phyloP scores from a whole-genome alignment of 768 basidiomycete genomes.

The Collybia mongolica region DNA sequence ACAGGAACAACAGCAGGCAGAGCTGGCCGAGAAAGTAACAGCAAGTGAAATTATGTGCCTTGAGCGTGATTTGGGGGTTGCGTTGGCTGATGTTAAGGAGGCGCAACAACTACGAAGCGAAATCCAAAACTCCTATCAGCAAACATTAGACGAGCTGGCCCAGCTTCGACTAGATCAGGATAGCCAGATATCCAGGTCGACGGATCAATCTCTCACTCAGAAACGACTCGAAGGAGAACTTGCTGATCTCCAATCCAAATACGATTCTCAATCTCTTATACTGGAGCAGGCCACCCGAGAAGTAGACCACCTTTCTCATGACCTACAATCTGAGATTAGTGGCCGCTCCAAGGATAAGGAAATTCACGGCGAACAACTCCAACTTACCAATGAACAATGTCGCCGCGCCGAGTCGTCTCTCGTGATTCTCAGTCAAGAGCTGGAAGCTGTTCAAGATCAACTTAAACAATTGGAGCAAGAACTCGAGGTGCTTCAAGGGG shows the following conservation, averaged over 20 bases:
- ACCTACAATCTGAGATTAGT: constrained; percentile 38
- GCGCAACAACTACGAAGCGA: constrained; percentile 17
- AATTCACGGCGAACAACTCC: constrained; percentile 29
- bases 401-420: constrained; percentile 30
- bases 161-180: constrained; percentile 27
- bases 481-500: constrained; percentile 39
- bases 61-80: constrained; percentile 7
- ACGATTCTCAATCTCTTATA: constrained; percentile 33
- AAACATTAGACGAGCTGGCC: constrained; percentile 15
- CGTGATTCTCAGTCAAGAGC: constrained; percentile 31
- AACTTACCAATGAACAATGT: constrained; percentile 21
- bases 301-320: constrained; percentile 32
- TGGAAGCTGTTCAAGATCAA: constrained; percentile 33
- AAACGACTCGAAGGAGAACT: constrained; percentile 33
- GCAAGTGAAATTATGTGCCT: constrained; percentile 7
- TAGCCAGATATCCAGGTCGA: constrained; percentile 20
- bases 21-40: constrained; percentile 1
- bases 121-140: constrained; percentile 10
- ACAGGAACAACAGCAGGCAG: constrained; percentile 7
- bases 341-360: constrained; percentile 30
- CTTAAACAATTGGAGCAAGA: constrained; percentile 39
- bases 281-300: constrained; percentile 37
- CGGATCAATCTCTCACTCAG: constrained; percentile 25
- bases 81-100: constrained; percentile 5
- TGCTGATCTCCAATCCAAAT: constrained; percentile 29